Conservation (phyloP, 1,284 basidiomycete genomes). For the Cutaneotrichosporon sp. region DNA sequence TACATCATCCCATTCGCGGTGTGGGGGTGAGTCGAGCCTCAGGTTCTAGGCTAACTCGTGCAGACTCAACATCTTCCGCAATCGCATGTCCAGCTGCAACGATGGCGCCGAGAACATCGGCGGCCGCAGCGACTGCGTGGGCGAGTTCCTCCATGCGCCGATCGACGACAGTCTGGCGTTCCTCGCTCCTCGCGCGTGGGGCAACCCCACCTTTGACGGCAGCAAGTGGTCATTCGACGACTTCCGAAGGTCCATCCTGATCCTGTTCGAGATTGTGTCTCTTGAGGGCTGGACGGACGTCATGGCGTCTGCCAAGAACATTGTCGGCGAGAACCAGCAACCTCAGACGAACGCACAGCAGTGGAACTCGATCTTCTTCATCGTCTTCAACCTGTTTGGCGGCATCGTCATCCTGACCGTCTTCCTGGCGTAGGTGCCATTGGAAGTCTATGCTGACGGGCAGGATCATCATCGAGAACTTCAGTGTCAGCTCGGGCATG, state of each 20-base stretch:
- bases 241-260: conserved; percentile 81
- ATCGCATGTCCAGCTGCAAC: conserved; percentile 83
- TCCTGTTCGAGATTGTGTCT: conserved; percentile 95
- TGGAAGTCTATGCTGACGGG: not conserved
- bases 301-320: conserved; percentile 77
- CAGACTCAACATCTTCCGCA: conserved; percentile 82
- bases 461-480: conserved; percentile 91
- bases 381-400: conserved; percentile 91
- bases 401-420: conserved; percentile 86
- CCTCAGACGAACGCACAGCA: conserved; percentile 71
- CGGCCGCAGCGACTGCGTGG: conserved; percentile 68
- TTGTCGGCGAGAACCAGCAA: conserved; percentile 70
- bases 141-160: conserved; percentile 65
- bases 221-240: conserved; percentile 90
- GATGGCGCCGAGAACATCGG: conserved; percentile 60
- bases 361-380: conserved; percentile 85
- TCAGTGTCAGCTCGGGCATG: conserved; percentile 78
- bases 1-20: conserved; percentile 97
- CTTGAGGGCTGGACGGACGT: conserved; percentile 96
- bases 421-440: conserved; percentile 70
- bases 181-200: conserved; percentile 82
- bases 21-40: conserved; percentile 65
- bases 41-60: not conserved
- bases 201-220: conserved; percentile 70
- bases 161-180: conserved; percentile 61